Conservation (phyloP, 1,284 basidiomycete genomes). For the Wallemia mellicola region DNA sequence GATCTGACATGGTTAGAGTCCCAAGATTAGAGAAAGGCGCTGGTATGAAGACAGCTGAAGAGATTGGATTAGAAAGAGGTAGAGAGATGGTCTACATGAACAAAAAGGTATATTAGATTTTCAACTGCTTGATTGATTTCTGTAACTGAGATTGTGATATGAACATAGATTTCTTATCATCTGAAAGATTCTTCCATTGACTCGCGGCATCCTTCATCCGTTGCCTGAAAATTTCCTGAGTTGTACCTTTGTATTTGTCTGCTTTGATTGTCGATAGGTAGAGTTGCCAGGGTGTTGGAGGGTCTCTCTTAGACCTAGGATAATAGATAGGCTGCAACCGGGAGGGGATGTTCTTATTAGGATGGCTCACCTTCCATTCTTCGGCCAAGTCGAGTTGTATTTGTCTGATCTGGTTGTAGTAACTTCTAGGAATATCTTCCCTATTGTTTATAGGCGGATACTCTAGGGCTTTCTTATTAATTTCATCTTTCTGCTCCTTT, state of each 20-base stretch:
- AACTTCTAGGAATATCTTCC: not conserved
- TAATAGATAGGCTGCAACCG: not conserved
- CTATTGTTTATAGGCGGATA: not conserved
- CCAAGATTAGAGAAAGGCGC: constrained; percentile 8
- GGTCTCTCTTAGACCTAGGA: not conserved
- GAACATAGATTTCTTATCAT: not conserved
- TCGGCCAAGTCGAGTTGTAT: not conserved
- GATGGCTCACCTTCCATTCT: not conserved
- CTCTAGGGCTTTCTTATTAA: not conserved
- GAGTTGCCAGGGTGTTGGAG: not conserved
- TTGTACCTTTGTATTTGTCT: not conserved
- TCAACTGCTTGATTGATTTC: no score
- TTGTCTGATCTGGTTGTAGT: not conserved
- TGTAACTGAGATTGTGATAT: not conserved
- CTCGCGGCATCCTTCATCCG: not conserved
- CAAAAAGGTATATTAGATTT: not conserved
- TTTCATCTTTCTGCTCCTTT: not conserved
- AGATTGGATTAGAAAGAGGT: constrained; percentile 8
- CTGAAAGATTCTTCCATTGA: not conserved
- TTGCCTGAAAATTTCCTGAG: not conserved
- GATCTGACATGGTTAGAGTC: constrained; percentile 7
- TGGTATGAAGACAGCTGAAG: constrained; percentile 11
- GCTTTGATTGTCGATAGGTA: not conserved
- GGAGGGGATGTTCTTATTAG: not conserved
- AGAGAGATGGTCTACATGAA: constrained; percentile 6